Base-by-base conservation (phyloP, 768 basidiomycete species). In the Hericium erinaceus region DNA sequence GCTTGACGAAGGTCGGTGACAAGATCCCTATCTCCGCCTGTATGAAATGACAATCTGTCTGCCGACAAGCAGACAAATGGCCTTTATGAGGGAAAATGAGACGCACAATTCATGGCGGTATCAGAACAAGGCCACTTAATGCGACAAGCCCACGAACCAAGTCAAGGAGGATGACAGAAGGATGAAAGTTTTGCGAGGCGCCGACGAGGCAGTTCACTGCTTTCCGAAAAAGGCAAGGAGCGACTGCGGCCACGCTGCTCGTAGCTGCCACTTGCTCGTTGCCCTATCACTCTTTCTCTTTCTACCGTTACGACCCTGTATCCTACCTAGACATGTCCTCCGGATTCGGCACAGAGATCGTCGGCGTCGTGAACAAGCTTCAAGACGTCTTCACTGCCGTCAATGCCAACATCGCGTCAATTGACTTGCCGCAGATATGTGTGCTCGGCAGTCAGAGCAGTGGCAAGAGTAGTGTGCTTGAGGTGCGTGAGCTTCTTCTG, bases 381-480 rank as follows among this genome's bases (percentile, higher is more conserved):
- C 91, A 93, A 71, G 91, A 93, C 76, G 91, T 92, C 63, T 93
- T 93, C 72, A 80, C 83, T 39, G 84, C 91, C 16, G 86, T 93
- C 60, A 91, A 91, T 65, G 81, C 86, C 22, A 84, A 81, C 52
- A 83, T 84, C 55, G 76, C 85, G 39, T 79, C 82, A 71, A 89
- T 93, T 80, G 91, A 93, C 81, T 76, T 93, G 57, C 91, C 91
- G 13, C 91, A 93, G 76, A 93, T 93, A 69, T 93, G 91, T 65
- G 91, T 93, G 52, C 78, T 93, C 16, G 91, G 91, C 37, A 90
- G 89, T 73, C 91, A 93, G 71, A 92, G 91, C 74, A 92, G 90
- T 65, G 91, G 91, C 58, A 93, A 93, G 79, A 93, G 91, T 79
- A 90, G 88, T 74, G 91, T 93, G 53, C 80, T 93, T 44, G 91